Evolutionary conservation across 768 basidiomycete species (phyloP), one percentile per base, ranked within the genome.

Genomic region (Panellus pusillus): DNA sequence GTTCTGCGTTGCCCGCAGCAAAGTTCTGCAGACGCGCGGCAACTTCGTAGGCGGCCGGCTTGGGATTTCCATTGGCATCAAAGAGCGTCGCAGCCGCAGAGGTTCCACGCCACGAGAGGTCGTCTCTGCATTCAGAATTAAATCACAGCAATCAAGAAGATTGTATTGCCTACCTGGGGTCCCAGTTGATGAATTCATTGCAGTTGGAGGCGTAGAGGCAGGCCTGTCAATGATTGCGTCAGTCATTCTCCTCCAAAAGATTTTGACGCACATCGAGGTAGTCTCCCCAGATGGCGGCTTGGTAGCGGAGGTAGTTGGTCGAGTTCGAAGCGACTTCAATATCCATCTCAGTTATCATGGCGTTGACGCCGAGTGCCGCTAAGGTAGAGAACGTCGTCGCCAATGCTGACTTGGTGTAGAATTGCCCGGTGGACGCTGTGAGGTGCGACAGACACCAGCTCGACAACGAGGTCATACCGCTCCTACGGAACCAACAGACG

Each of bases 401-500:
- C 18, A 57, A 46, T 12, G 50, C 55, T 13, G 46, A 46, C 46
- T 57, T 57, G 50, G 41, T 43, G 50, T 52, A 27, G 39, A 57
- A 57, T 1, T 45, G 45, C n/a, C 55, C 55, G 2, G 55, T 52
- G 8, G 40, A 43, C 3, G 55, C 55, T 6, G 50, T 43, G 19
- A 57, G 36, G 27, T 57, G 55, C 4, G 55, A 57, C 19, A n/a
- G n/a, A n/a, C n/a, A n/a, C 2, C 82, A 87, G 61, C 78, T 91
- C 44, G 91, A 92, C 69, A 79, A 78, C 54, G 86, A 87, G 52
- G 77, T 92, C 35, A 84, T 83, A 19, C 84, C 86, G 0, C 76
- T 93, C 28, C 70, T 93, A 57, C 83, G 89, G 39, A 92, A 87
- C 48, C 85, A 86, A 61, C 91, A 91, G 68, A 91, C 88, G 2